Evolutionary conservation across 768 basidiomycete species (phyloP).

Genomic region (Pleurotus djamor): DNA sequence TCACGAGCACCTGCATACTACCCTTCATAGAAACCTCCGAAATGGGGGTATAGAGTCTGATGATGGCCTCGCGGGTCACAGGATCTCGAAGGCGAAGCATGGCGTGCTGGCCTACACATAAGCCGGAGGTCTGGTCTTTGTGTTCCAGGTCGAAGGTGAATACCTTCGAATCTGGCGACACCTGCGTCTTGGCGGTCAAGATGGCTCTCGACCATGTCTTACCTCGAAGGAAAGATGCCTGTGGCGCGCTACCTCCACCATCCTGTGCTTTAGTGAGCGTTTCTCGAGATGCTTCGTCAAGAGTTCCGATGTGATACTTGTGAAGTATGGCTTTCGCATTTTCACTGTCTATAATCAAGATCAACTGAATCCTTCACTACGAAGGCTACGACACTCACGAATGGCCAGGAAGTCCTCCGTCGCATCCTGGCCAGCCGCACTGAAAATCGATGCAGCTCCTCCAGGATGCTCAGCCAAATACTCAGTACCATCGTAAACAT

Average conservation of each 20-base stretch:
- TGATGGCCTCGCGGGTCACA: slow-evolving; percentile 30
- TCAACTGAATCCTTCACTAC: slow-evolving; percentile 32
- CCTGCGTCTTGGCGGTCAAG: slow-evolving; percentile 29
- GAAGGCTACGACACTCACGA: slow-evolving; percentile 50
- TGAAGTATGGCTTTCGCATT: slow-evolving; percentile 8
- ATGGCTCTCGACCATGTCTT: slow-evolving; percentile 46
- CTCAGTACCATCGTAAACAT: slow-evolving; percentile 49
- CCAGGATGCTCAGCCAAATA: slow-evolving; percentile 60
- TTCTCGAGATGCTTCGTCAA: slow-evolving; percentile 17
- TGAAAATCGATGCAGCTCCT: slow-evolving; percentile 50
- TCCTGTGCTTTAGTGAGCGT: slow-evolving; percentile 3
- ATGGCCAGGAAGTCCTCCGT: slow-evolving; percentile 67
- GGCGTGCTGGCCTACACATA: slow-evolving; percentile 61
- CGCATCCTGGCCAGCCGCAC: slow-evolving; percentile 57
- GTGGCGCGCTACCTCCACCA: neutral
- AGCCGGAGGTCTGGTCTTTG: slow-evolving; percentile 40
- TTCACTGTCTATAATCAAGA: slow-evolving; percentile 10
- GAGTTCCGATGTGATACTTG: slow-evolving; percentile 49
- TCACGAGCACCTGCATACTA: slow-evolving; percentile 52
- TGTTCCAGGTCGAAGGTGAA: slow-evolving; percentile 48
- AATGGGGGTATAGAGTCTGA: slow-evolving; percentile 60
- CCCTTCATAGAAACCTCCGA: slow-evolving; percentile 39
- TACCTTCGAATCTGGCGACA: slow-evolving; percentile 47
- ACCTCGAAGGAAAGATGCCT: slow-evolving; percentile 35
- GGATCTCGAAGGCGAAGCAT: slow-evolving; percentile 40